Conservation (phyloP, 139 green algal species). For the Astrephomene gubernaculifera region DNA sequence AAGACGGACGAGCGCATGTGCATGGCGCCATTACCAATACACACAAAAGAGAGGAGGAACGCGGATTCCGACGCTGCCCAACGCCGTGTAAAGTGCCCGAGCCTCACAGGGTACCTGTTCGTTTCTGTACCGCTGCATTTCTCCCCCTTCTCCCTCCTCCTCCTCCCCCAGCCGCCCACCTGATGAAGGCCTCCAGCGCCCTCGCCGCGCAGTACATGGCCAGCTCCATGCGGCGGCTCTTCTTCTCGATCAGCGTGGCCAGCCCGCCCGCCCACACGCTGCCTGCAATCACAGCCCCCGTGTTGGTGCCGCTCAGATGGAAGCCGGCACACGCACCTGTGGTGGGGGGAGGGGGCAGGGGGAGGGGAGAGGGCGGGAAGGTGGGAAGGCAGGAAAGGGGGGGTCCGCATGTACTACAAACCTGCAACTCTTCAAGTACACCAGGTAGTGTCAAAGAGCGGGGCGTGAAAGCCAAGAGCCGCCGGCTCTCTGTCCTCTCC, state of each 20-base stretch:
- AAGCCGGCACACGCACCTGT: constrained; percentile 65
- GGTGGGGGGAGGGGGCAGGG: background rate
- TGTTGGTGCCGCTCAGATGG: constrained; percentile 51
- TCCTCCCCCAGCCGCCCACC: constrained; percentile 67
- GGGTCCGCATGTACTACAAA: no score
- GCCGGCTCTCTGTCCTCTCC: no score
- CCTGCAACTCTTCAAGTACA: no score
- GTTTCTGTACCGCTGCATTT: no score
- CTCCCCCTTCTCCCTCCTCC: constrained; percentile 16
- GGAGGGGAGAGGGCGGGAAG: background rate
- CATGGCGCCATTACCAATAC: no score
- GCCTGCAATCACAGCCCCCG: constrained; percentile 61
- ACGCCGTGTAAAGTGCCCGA: no score
- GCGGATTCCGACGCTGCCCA: no score
- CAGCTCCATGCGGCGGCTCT: constrained; percentile 94
- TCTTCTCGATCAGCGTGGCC: constrained; percentile 92
- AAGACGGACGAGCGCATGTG: no score
- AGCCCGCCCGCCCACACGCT: constrained; percentile 73
- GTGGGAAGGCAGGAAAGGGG: background rate
- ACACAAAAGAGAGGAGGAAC: no score
- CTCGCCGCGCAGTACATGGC: constrained; percentile 83
- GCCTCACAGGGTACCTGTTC: no score
- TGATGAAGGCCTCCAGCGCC: constrained; percentile 78
- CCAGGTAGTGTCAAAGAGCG: no score
- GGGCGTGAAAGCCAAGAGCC: no score